Evolutionary conservation across 2,329 filamentous ascomycete species (phyloP), one percentile per base, ranked within the genome.

Genomic region (Ascochyta viciae-villosae): DNA sequence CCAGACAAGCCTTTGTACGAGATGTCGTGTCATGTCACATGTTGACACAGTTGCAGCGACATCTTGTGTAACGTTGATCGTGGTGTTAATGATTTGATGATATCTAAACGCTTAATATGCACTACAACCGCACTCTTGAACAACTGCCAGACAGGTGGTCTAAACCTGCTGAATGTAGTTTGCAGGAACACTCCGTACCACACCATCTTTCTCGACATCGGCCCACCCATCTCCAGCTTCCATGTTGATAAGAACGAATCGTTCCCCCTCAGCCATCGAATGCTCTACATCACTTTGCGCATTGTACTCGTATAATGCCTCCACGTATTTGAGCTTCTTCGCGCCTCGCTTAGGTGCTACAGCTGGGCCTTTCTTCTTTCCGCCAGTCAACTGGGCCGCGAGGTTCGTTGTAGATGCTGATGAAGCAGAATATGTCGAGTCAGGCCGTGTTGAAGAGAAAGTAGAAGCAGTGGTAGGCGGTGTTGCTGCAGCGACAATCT

Each of bases 201-300:
- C 81, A 1, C 93, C 93, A 16, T 91, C 92, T 76, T 91, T 92
- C 80, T 98, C 95, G 16, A 99, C 95, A 79, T 98, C 95, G 26
- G 89, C 91, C 95, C 95, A 99, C 0, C 95, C 95, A 78, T 98
- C 95, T 1, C 95, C 95, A 0, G 88, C 85, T 72, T 98, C 94
- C 53, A 91, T 88, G 68, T 88, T 92, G 58, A 97, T 87, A 29
- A 99, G 81, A 35, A 99, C 92, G 69, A 99, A 96, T 47, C 88
- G 85, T 77, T 99, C 95, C 0, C 95, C 95, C 76, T 96, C 94
- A 0, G 75, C 74, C 91, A 99, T 99, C 69, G 84, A 92, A 76
- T 94, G 92, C 77, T 99, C 95, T 7, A 87, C 85, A 6, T 96
- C 91, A 63, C 87, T 92, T 67, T 92, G 88, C 16, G 94, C 92